These are phyloP conservation scores for Xenoacremonium recifei DNA, from an alignment of 2,329 filamentous ascomycete genomes.

Conservation along the genomic window DNA sequence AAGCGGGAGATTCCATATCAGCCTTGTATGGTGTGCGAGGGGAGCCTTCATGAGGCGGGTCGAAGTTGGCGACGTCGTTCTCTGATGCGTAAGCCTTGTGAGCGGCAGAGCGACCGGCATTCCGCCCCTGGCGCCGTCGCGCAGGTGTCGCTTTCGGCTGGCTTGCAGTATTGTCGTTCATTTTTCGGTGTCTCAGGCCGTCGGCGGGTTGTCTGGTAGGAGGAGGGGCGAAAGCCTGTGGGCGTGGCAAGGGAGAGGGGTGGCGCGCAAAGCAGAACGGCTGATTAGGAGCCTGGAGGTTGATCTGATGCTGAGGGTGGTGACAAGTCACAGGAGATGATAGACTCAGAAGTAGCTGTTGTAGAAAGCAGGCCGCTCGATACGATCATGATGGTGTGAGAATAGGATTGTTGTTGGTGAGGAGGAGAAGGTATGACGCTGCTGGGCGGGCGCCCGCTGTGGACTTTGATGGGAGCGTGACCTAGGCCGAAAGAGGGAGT, in stretches of 20 bases:
- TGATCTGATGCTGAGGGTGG: conserved; percentile 14
- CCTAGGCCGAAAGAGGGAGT: no score
- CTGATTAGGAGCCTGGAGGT: conserved; percentile 18
- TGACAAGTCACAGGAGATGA: conserved; percentile 12
- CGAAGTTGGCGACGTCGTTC: conserved; percentile 43
- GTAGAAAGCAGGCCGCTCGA: conserved; percentile 17
- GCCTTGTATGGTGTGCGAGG: conserved; percentile 49
- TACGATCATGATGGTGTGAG: conserved; percentile 25
- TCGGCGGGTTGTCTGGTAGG: background rate
- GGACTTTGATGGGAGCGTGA: no score
- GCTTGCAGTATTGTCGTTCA: conserved; percentile 33
- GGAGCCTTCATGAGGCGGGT: conserved; percentile 31
- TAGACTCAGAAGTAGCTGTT: conserved; percentile 20
- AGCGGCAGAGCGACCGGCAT: conserved; percentile 37
- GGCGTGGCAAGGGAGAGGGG: conserved; percentile 5
- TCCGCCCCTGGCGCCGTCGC: conserved; percentile 40
- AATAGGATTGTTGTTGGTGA: conserved; percentile 2
- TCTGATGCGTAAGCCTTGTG: conserved; percentile 61
- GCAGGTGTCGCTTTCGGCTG: conserved; percentile 34
- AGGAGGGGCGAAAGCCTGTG: conserved; percentile 2
- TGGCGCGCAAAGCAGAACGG: conserved; percentile 12
- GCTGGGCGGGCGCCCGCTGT: conserved; percentile 6
- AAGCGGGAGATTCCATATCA: conserved; percentile 34
- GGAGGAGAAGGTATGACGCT: conserved; percentile 18
- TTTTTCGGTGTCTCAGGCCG: conserved; percentile 17